phyloP scores from a whole-genome alignment of 2,329 filamentous ascomycete species.

The Hymenoscyphus albidus region DNA sequence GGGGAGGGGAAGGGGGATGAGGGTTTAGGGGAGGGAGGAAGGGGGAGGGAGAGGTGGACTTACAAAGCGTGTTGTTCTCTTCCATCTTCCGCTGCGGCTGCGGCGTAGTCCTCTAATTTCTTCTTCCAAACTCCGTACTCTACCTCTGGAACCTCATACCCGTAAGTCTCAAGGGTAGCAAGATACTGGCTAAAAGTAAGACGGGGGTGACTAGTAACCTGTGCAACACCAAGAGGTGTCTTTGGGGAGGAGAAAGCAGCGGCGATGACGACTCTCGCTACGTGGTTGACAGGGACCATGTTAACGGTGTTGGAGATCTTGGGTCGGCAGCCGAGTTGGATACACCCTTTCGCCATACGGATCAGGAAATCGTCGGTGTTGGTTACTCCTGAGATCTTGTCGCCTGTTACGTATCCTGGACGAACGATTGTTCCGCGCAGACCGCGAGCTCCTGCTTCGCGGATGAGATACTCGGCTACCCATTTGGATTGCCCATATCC shows the following conservation, averaged over 20 bases:
- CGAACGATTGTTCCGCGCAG: slow-evolving; percentile 72
- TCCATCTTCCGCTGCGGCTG: slow-evolving; percentile 43
- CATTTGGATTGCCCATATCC: slow-evolving; percentile 93
- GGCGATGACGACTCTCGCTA: slow-evolving; percentile 75
- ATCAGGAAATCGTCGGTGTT: slow-evolving; percentile 90
- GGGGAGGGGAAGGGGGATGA: too few relatives aligned
- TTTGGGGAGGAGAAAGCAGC: slow-evolving; percentile 47
- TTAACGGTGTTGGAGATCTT: slow-evolving; percentile 85
- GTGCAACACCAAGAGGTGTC: slow-evolving; percentile 49
- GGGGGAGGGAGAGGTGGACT: slow-evolving; percentile 21
- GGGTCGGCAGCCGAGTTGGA: slow-evolving; percentile 72
- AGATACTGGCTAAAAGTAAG: slow-evolving; percentile 75
- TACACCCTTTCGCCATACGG: slow-evolving; percentile 79
- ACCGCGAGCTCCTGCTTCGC: slow-evolving; percentile 74
- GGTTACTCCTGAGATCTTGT: slow-evolving; percentile 63
- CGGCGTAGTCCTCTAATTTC: slow-evolving; percentile 54
- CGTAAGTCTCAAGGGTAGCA: slow-evolving; percentile 63
- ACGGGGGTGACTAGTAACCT: slow-evolving; percentile 76
- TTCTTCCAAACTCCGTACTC: slow-evolving; percentile 66
- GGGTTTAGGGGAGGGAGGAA: too few relatives aligned
- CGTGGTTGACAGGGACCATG: slow-evolving; percentile 80
- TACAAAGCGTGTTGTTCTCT: slow-evolving; percentile 63
- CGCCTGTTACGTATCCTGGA: slow-evolving; percentile 80
- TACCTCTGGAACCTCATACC: slow-evolving; percentile 64
- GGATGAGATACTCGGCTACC: slow-evolving; percentile 65